phyloP scores from a whole-genome alignment of 495 filamentous ascomycete genomes.

The Penicillium daleae region DNA sequence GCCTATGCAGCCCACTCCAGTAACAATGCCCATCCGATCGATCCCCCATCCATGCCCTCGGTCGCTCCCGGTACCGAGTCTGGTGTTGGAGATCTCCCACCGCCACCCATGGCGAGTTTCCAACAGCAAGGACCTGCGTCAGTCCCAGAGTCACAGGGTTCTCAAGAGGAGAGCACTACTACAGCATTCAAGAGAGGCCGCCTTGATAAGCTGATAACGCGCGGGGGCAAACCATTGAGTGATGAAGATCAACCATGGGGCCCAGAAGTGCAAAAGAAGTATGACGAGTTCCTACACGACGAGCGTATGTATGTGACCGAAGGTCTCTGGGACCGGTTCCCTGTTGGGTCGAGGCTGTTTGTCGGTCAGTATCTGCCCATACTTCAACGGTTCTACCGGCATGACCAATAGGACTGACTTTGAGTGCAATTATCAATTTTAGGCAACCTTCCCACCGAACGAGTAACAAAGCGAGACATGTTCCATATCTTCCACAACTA shows the following conservation, averaged over 20 bases:
- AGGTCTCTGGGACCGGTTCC: slow-evolving; percentile 93
- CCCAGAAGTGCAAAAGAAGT: slow-evolving; percentile 69
- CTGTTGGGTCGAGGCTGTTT: slow-evolving; percentile 81
- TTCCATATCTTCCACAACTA: slow-evolving; percentile 87
- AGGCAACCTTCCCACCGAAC: slow-evolving; percentile 94
- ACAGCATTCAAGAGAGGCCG: slow-evolving; percentile 36
- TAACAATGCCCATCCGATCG: slow-evolving; percentile 47
- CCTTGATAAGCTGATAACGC: slow-evolving; percentile 32
- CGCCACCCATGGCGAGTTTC: slow-evolving; percentile 62
- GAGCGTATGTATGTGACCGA: slow-evolving; percentile 82
- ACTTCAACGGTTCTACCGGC: neutral
- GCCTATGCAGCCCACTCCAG: slow-evolving; percentile 46
- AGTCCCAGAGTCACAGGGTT: slow-evolving; percentile 33
- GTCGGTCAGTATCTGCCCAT: slow-evolving; percentile 68
- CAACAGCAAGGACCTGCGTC: slow-evolving; percentile 48
- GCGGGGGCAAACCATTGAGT: slow-evolving; percentile 29
- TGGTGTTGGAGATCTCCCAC: slow-evolving; percentile 59
- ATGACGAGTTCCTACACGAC: slow-evolving; percentile 79
- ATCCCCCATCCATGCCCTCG: slow-evolving; percentile 48
- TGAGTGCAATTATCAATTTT: slow-evolving; percentile 7
- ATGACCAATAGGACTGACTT: slow-evolving; percentile 20
- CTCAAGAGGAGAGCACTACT: slow-evolving; percentile 42
- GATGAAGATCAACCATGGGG: slow-evolving; percentile 59
- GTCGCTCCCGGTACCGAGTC: slow-evolving; percentile 58
- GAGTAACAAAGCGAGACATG: slow-evolving; percentile 90